These are phyloP conservation scores for Pyrenula aspistea DNA, from an alignment of 495 filamentous ascomycete species.

Conservation along the genomic window DNA sequence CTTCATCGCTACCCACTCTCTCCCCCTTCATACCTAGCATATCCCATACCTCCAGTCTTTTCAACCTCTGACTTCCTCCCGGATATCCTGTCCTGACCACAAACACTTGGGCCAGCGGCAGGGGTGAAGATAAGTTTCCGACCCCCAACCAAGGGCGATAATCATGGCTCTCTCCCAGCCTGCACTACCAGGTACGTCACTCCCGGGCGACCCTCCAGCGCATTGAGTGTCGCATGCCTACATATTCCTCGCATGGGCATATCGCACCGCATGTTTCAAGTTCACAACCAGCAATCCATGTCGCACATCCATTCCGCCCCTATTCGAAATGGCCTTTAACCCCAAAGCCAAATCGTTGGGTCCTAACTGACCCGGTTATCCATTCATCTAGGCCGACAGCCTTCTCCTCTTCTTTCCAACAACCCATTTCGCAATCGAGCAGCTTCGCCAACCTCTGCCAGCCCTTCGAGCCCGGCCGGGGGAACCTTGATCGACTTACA, in stretches of 20 bases:
- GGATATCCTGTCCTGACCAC: too few relatives aligned
- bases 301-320: not conserved
- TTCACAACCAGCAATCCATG: not conserved
- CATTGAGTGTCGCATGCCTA: not conserved
- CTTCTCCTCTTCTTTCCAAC: constrained; percentile 65
- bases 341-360: not conserved
- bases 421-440: constrained; percentile 96
- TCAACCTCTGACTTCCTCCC: too few relatives aligned
- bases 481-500: constrained; percentile 8
- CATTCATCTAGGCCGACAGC: constrained; percentile 14
- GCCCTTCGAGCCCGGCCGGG: constrained; percentile 2
- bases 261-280: not conserved
- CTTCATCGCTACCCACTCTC: not conserved
- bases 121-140: not conserved
- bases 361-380: not conserved
- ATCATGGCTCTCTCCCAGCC: not conserved
- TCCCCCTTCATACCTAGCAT: not conserved
- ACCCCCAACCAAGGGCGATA: not conserved
- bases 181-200: not conserved
- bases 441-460: constrained; percentile 50
- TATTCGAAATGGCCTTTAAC: not conserved
- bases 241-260: not conserved
- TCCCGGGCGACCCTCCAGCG: not conserved
- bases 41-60: not conserved
- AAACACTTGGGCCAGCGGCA: not conserved